These are phyloP conservation scores for Centella asiatica DNA, from an alignment of 129 eudicot genomes.

Conservation along the genomic window DNA sequence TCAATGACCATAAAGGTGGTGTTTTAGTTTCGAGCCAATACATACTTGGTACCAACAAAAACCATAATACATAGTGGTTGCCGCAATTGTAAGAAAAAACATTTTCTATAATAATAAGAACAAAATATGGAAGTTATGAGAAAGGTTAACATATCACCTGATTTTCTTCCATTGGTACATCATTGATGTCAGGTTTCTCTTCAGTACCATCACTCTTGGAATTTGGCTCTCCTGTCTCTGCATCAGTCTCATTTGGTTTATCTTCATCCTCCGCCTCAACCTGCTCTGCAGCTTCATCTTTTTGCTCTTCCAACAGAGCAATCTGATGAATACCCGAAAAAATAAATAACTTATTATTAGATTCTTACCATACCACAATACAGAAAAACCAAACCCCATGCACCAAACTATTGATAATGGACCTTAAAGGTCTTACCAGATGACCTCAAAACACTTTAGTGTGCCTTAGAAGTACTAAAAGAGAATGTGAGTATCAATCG, in stretches of 20 bases:
- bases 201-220: constrained; percentile 37
- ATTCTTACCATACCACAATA: no score
- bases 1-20: neutral
- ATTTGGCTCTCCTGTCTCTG: constrained; percentile 23
- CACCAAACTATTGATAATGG: no score
- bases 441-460: neutral
- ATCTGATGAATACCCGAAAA: constrained; percentile 32
- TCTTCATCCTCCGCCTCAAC: constrained; percentile 40
- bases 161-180: constrained; percentile 75
- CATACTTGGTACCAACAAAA: neutral
- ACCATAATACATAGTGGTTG: neutral
- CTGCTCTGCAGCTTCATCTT: constrained; percentile 51
- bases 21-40: neutral
- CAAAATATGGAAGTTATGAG: neutral
- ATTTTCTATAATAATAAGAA: neutral
- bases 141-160: constrained; percentile 34
- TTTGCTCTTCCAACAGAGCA: constrained; percentile 72
- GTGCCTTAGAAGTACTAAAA: neutral
- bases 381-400: neutral
- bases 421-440: neutral
- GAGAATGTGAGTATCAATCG: neutral
- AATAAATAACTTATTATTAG: neutral
- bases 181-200: constrained; percentile 80
- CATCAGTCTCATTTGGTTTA: constrained; percentile 32
- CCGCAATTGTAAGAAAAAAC: neutral